Conservation (phyloP, 441 rosid species). For the Breynia disticha region DNA sequence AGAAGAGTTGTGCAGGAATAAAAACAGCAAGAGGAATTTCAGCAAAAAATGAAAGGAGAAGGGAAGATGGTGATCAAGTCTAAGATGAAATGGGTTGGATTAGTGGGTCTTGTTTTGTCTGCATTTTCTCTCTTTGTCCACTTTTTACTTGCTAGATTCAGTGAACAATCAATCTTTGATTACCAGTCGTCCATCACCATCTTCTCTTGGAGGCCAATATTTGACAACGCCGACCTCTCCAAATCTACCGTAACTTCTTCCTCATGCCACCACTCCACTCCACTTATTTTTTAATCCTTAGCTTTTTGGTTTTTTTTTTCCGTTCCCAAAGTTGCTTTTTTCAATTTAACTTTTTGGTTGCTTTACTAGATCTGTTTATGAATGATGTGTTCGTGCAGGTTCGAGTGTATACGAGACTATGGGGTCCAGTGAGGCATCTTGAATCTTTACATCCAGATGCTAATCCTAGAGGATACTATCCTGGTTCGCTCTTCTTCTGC, state of each 20-base stretch:
- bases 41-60: conserved; percentile 47
- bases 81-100: conserved; percentile 81
- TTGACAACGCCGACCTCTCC: conserved; percentile 46
- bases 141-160: conserved; percentile 79
- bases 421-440: conserved; percentile 76
- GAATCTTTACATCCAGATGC: conserved; percentile 77
- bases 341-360: neutral
- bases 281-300: too few species aligned
- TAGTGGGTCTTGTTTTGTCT: conserved; percentile 71
- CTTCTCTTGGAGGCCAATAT: conserved; percentile 96
- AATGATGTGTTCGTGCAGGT: conserved; percentile 33
- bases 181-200: conserved; percentile 46
- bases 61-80: conserved; percentile 66
- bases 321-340: neutral
- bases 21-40: too few species aligned
- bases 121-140: conserved; percentile 66
- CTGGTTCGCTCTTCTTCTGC: conserved; percentile 40
- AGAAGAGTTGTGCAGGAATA: too few species aligned
- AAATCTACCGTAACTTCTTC: conserved; percentile 26
- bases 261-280: neutral
- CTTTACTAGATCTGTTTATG: conserved; percentile 8
- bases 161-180: conserved; percentile 65
- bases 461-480: conserved; percentile 65
- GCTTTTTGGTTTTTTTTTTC: neutral
- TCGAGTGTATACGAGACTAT: conserved; percentile 65